Conservation (phyloP, 768 basidiomycete genomes). For the Xerocomus spinulosus region DNA sequence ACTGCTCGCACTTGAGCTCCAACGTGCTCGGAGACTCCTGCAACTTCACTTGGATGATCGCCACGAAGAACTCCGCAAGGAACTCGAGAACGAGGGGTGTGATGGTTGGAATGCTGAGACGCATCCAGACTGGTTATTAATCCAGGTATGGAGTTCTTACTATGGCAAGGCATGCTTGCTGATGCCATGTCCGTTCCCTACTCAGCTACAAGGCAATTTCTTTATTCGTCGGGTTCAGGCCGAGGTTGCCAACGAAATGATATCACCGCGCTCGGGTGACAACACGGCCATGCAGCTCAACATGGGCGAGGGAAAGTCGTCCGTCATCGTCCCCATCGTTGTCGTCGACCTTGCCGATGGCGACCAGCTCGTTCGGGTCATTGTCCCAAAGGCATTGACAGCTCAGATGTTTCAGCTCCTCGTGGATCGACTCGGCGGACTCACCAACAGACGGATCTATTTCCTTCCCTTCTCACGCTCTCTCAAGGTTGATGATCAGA, state of each 20-base stretch:
- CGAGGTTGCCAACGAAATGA: slow-evolving; percentile 43
- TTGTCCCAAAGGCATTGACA: slow-evolving; percentile 43
- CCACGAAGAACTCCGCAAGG: background rate
- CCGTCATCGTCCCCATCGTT: slow-evolving; percentile 44
- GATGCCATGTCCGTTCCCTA: background rate
- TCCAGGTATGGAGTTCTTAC: background rate
- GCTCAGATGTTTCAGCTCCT: slow-evolving; percentile 46
- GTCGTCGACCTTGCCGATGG: slow-evolving; percentile 40
- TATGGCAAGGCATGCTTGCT: background rate
- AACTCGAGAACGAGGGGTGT: background rate
- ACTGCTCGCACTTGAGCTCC: slow-evolving; percentile 26
- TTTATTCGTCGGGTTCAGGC: slow-evolving; percentile 40
- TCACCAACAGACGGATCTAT: slow-evolving; percentile 42
- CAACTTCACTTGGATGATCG: background rate
- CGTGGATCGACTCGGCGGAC: slow-evolving; percentile 37
- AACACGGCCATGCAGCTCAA: slow-evolving; percentile 46
- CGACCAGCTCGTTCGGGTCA: slow-evolving; percentile 40
- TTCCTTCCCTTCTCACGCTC: slow-evolving; percentile 45
- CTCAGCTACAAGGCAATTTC: slow-evolving; percentile 44
- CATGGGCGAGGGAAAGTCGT: too few relatives aligned
- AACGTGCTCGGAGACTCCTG: slow-evolving; percentile 10
- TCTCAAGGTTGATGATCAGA: slow-evolving; percentile 21
- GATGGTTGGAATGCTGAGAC: background rate
- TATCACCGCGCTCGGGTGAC: slow-evolving; percentile 30
- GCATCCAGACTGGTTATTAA: background rate